Evolutionary conservation across 2,329 filamentous ascomycete genomes (phyloP).

Genomic region (Paecilomyces variotii): DNA sequence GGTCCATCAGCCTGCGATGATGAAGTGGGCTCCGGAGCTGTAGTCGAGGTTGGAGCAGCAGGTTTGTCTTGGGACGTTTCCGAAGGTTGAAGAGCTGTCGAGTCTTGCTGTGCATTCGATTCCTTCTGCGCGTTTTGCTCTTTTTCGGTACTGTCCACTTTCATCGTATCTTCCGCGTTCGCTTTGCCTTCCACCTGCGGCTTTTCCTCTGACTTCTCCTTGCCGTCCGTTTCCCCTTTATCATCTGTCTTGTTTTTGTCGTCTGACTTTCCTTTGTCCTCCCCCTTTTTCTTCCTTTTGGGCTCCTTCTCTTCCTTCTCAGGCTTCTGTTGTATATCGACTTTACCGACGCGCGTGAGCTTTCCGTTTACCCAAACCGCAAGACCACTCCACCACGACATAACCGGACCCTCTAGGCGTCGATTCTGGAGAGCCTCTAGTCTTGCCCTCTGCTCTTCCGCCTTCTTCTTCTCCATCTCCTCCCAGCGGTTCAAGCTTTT

Average conservation of each 20-base stretch:
- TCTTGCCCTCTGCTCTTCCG: conserved; percentile 73
- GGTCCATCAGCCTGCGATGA: conserved; percentile 2
- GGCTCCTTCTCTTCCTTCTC: conserved; percentile 43
- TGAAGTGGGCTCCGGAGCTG: not conserved
- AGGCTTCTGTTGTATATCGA: conserved; percentile 37
- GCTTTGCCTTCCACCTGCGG: not conserved
- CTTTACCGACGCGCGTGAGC: conserved; percentile 61
- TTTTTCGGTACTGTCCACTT: not conserved
- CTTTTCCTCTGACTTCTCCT: not conserved
- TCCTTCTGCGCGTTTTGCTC: not conserved
- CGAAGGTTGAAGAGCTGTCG: conserved; percentile 4
- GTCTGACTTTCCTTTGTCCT: conserved; percentile 18
- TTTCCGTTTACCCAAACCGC: conserved; percentile 72
- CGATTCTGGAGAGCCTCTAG: conserved; percentile 82
- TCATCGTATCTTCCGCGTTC: not conserved
- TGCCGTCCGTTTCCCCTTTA: conserved; percentile 2
- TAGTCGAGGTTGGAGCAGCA: conserved; percentile 5
- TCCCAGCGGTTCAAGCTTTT: conserved; percentile 93
- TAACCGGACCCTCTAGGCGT: conserved; percentile 77
- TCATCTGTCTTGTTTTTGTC: conserved; percentile 1
- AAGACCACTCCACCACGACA: conserved; percentile 90
- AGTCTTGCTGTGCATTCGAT: not conserved
- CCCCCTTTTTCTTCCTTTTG: conserved; percentile 24
- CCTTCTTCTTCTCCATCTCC: conserved; percentile 78
- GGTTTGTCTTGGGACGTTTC: not conserved